Evolutionary conservation across 2,329 filamentous ascomycete genomes (phyloP).

Genomic region (Microsporum audouinii): DNA sequence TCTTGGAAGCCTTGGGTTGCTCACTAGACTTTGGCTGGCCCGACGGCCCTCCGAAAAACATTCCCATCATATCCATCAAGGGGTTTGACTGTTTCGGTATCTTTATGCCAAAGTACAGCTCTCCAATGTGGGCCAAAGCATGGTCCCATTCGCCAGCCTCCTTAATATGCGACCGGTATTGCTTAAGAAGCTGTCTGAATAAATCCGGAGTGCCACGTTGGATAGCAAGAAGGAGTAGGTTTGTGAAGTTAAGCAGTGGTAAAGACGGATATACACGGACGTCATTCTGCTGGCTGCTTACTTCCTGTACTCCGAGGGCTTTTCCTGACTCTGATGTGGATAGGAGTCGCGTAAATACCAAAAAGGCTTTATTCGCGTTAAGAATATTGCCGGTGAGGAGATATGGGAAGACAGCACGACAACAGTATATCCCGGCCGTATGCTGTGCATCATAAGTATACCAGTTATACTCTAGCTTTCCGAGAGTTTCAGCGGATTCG

Average conservation of each 20-base stretch:
- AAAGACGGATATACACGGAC: constrained; percentile 76
- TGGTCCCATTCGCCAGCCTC: constrained; percentile 72
- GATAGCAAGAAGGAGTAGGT: constrained; percentile 68
- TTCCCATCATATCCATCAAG: constrained; percentile 96
- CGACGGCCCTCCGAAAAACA: constrained; percentile 62
- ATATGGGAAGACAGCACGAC: constrained; percentile 80
- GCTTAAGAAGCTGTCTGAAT: constrained; percentile 68
- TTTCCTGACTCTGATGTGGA: constrained; percentile 39
- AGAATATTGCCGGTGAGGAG: constrained; percentile 82
- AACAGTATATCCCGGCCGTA: constrained; percentile 74
- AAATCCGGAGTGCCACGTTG: constrained; percentile 68
- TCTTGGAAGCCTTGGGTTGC: constrained; percentile 30
- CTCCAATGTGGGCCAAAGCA: constrained; percentile 72
- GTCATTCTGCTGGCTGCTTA: constrained; percentile 62
- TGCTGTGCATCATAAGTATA: constrained; percentile 82
- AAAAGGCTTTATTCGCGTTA: constrained; percentile 71
- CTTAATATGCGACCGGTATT: constrained; percentile 67
- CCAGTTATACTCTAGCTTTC: constrained; percentile 82
- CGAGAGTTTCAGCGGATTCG: constrained; percentile 71
- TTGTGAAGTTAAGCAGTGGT: constrained; percentile 91
- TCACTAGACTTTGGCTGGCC: constrained; percentile 36
- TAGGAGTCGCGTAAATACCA: constrained; percentile 60
- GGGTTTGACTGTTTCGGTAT: constrained; percentile 84
- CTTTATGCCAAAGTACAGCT: constrained; percentile 93
- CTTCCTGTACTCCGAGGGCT: constrained; percentile 63